Evolutionary conservation across 306 rosid species (phyloP).

Genomic region (Leucaena leucocephala): DNA sequence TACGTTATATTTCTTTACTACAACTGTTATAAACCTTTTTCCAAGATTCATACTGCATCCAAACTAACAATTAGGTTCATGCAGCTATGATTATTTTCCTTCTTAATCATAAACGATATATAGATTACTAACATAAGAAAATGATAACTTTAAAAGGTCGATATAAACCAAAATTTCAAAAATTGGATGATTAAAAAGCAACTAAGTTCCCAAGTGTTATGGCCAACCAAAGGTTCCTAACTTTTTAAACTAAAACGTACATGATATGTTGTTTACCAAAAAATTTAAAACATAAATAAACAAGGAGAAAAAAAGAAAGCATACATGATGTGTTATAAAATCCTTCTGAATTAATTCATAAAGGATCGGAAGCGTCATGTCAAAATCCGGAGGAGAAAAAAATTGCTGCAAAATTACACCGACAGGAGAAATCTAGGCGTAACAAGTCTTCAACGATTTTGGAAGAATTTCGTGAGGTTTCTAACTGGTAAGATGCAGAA

Average conservation of each 20-base stretch:
- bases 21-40: neutral
- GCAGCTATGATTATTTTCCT: neutral
- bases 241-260: neutral
- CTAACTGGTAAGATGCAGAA: neutral
- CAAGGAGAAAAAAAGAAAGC: neutral
- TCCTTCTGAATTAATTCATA: neutral
- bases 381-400: neutral
- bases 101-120: neutral
- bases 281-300: no score
- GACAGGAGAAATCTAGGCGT: neutral
- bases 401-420: neutral
- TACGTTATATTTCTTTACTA: neutral
- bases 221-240: neutral
- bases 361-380: neutral
- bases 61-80: neutral
- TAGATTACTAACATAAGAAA: neutral
- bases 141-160: neutral
- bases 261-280: neutral
- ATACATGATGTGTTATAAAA: neutral
- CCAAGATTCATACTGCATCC: neutral
- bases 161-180: neutral
- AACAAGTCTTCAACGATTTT: neutral
- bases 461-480: conserved; percentile 1
- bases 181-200: neutral
- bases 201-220: neutral